Evolutionary conservation across 1,284 basidiomycete species (phyloP).

Genomic region (Ustilago lituana): DNA sequence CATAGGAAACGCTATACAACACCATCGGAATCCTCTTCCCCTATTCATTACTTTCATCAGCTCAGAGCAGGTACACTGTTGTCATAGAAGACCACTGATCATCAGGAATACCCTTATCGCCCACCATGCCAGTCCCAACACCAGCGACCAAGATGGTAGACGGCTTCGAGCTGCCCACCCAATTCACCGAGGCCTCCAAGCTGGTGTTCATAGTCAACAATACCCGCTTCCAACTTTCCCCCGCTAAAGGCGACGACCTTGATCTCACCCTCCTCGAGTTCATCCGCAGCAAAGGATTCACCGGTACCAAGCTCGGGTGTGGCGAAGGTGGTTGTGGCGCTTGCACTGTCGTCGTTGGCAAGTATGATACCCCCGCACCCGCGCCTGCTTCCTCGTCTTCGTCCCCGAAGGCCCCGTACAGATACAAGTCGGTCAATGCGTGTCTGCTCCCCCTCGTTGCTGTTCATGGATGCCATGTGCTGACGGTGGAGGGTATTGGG

Average conservation of each 20-base stretch:
- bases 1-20: too few relatives aligned
- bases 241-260: conserved; percentile 41
- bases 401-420: conserved; percentile 37
- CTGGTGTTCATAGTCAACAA: conserved; percentile 51
- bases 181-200: conserved; percentile 31
- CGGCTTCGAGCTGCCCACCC: conserved; percentile 39
- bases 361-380: conserved; percentile 20
- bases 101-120: too few relatives aligned
- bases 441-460: conserved; percentile 67
- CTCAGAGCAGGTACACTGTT: too few relatives aligned
- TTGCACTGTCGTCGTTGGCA: conserved; percentile 65
- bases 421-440: conserved; percentile 67
- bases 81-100: too few relatives aligned
- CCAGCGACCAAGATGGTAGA: conserved; percentile 21
- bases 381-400: conserved; percentile 6
- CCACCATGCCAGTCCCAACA: conserved; percentile 31
- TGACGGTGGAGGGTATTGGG: conserved; percentile 68
- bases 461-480: conserved; percentile 67
- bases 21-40: neutral
- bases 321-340: conserved; percentile 68
- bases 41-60: too few relatives aligned
- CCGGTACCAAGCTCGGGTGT: conserved; percentile 68
- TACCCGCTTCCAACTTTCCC: conserved; percentile 41
- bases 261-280: conserved; percentile 66
- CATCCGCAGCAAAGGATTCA: conserved; percentile 65